A percentile compares a stretch with the other conserved stretches of the same genome.
Conservation (phyloP, 2,329 filamentous ascomycete species). For the Emmonsiellopsis sp. region DNA sequence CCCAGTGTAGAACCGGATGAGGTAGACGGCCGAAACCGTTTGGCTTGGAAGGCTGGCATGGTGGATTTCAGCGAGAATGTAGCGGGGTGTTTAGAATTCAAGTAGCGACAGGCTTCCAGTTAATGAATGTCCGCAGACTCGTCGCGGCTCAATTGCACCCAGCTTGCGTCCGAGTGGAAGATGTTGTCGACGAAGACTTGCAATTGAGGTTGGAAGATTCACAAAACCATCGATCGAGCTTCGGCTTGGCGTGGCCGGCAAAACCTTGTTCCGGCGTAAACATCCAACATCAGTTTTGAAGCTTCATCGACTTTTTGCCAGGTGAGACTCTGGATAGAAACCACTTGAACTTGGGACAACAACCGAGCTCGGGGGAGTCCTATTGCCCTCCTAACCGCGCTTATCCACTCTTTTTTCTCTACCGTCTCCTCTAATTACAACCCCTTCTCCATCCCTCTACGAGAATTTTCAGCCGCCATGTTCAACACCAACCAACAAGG, state of each 20-base stretch:
- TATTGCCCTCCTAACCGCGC: too few species aligned
- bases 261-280: slow-evolving; percentile 5
- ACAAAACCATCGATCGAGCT: too few species aligned
- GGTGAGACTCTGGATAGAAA: too few species aligned
- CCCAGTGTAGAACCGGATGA: slow-evolving; percentile 43
- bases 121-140: not conserved
- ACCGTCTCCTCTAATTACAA: not conserved
- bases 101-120: not conserved
- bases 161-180: too few species aligned
- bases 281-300: slow-evolving; percentile 2
- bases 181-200: too few species aligned
- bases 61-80: slow-evolving; percentile 1
- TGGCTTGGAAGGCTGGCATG: slow-evolving; percentile 59
- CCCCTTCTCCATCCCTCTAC: too few species aligned
- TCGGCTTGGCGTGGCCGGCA: not conserved
- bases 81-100: not conserved
- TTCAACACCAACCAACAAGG: not conserved
- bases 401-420: too few species aligned
- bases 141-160: too few species aligned
- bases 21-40: slow-evolving; percentile 58
- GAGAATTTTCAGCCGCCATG: not conserved
- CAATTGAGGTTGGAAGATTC: too few species aligned
- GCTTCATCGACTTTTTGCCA: not conserved
- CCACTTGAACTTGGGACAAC: too few species aligned
- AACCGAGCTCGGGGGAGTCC: too few species aligned